Evolutionary conservation across 2,329 filamentous ascomycete species (phyloP).

Genomic region (Fusarium burgessii): DNA sequence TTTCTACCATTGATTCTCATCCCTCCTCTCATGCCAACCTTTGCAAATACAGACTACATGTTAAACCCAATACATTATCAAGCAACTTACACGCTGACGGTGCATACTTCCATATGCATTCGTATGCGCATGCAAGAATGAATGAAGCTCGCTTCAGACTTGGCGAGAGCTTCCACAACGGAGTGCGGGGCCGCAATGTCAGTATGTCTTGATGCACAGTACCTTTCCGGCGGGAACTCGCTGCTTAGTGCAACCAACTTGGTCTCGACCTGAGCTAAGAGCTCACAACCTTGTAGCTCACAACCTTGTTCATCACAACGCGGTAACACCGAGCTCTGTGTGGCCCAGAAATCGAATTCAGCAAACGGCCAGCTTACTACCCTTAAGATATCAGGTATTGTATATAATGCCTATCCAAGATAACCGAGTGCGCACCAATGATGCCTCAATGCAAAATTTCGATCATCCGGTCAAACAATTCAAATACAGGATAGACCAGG

Average conservation of each 20-base stretch:
- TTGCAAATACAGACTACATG: conserved; percentile 24
- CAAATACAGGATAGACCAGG: background rate
- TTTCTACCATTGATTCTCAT: conserved; percentile 7
- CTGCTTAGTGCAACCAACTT: background rate
- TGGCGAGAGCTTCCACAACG: conserved; percentile 25
- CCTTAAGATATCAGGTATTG: background rate
- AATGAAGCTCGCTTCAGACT: conserved; percentile 26
- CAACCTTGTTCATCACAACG: background rate
- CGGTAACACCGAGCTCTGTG: background rate
- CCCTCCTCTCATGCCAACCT: conserved; percentile 14
- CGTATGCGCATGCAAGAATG: conserved; percentile 13
- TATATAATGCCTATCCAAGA: background rate
- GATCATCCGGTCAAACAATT: background rate
- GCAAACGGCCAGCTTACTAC: background rate
- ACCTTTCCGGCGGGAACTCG: conserved; percentile 7
- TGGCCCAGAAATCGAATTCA: background rate
- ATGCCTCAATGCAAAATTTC: background rate
- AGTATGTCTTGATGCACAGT: conserved; percentile 2
- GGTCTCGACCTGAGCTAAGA: background rate
- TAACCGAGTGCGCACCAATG: background rate
- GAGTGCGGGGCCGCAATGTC: conserved; percentile 39
- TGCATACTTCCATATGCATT: conserved; percentile 5
- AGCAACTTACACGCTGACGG: conserved; percentile 19
- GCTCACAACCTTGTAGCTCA: background rate
- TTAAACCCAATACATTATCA: conserved; percentile 20